phyloP scores from a whole-genome alignment of 305 asterid genomes.

The Solanum hybrid region DNA sequence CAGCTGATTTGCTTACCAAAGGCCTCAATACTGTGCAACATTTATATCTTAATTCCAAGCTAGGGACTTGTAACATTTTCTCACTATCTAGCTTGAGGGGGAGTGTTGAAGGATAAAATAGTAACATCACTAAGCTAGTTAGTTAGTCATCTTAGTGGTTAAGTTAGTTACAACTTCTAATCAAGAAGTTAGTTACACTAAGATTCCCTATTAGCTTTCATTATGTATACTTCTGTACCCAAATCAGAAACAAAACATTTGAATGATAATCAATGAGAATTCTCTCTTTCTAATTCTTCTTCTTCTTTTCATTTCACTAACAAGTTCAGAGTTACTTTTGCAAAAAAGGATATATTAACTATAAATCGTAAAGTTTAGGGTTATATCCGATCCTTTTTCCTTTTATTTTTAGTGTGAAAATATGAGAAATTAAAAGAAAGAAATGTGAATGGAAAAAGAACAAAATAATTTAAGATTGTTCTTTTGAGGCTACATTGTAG shows the following conservation, averaged over 20 bases:
- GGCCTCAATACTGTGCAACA: too few species aligned
- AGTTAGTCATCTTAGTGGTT: not conserved
- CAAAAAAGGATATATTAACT: not conserved
- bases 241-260: too few species aligned
- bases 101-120: not conserved
- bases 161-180: not conserved
- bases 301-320: too few species aligned
- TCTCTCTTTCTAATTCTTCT: not conserved
- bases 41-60: too few species aligned
- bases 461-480: not conserved
- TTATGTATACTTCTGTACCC: too few species aligned
- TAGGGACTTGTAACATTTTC: not conserved
- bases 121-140: not conserved
- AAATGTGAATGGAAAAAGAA: not conserved
- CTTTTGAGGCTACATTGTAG: not conserved
- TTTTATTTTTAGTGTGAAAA: too few species aligned
- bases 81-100: not conserved
- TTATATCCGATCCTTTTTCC: not conserved
- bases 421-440: not conserved
- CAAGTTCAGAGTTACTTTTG: not conserved
- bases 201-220: too few species aligned
- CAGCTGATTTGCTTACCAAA: too few species aligned
- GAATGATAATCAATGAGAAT: too few species aligned
- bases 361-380: not conserved
- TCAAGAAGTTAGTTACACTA: too few species aligned